Evolutionary conservation across 495 filamentous ascomycete species (phyloP), one percentile per base, ranked within the genome.

Genomic region (Penicillium silybi): DNA sequence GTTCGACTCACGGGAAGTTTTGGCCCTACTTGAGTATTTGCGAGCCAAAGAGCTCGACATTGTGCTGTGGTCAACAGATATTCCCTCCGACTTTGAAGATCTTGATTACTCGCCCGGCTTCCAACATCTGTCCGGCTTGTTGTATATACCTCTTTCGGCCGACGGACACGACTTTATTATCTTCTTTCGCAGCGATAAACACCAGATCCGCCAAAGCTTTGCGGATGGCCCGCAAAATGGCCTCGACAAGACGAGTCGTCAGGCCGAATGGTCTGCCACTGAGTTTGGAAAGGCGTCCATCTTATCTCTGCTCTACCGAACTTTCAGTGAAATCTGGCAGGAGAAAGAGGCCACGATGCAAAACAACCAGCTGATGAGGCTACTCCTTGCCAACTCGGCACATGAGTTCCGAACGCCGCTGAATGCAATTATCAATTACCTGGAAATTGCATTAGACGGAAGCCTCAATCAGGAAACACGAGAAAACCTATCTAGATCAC

Each of bases 381-480:
- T 96, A 15, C 62, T 96, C 6, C 75, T 95, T 1, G 87, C 91
- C 4, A 95, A 96, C 62, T 91, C 89, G 1, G 91, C 90, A 0
- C 90, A 96, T 59, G 90, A 95, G 69, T 88, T 96, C 20, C 84
- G 91, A 35, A 96, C 91, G 1, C 90, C 90, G 1, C 72, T 96
- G 4, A 95, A 95, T 62, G 91, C 91, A 18, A 93, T 95, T 53
- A 95, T 96, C 66, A 96, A 96, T 56, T 95, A 92, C 56, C 75
- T 96, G 6, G 90, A 96, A 54, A 95, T 95, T 57, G 91, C 88
- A 0, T 73, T 96, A 13, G 91, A 95, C 65, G 87, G 88, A 7
- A 67, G 80, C 0, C 75, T 95, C 3, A 89, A 93, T 60, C 70
- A 79, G 29, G 90, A 95, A 58, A 92, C 88, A 2, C 75, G 91